Conservation (phyloP, 805 yeast species). For the Yueomyces sp. region DNA sequence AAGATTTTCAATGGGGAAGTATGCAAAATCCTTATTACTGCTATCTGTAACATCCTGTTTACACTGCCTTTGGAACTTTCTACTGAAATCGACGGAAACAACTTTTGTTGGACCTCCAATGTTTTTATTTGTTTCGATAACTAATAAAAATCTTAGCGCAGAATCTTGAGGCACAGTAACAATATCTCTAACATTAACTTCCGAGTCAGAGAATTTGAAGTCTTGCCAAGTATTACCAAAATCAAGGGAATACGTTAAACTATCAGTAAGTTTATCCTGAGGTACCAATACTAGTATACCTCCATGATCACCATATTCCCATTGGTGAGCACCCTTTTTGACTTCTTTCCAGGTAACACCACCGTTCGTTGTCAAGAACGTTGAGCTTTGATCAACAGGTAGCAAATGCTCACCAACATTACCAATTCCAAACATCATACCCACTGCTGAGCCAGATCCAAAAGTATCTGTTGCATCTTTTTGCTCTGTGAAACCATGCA, state of each 20-base stretch:
- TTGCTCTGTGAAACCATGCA: conserved; percentile 87
- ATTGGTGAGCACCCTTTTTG: conserved; percentile 58
- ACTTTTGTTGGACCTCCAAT: conserved; percentile 35
- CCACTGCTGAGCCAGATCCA: conserved; percentile 82
- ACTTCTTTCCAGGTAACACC: conserved; percentile 83
- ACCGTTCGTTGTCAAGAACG: conserved; percentile 79
- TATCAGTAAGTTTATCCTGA: conserved; percentile 43
- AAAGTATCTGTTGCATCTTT: conserved; percentile 70
- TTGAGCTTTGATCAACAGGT: conserved; percentile 39
- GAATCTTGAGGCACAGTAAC: conserved; percentile 88
- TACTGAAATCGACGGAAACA: conserved; percentile 45
- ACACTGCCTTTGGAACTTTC: conserved; percentile 42
- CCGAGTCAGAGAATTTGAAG: conserved; percentile 44
- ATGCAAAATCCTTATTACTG: conserved; percentile 44
- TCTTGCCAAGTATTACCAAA: conserved; percentile 70
- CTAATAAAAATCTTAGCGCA: conserved; percentile 61
- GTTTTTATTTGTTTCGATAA: conserved; percentile 35
- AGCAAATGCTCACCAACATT: conserved; percentile 61
- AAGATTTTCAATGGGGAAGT: conserved; percentile 47
- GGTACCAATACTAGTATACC: conserved; percentile 65
- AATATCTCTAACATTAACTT: conserved; percentile 51
- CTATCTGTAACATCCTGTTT: conserved; percentile 30
- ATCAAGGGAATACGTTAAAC: conserved; percentile 54
- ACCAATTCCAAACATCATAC: conserved; percentile 85
- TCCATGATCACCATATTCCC: conserved; percentile 97